phyloP scores from a whole-genome alignment of 1,139 yeast species.

The Kodamaea sp. region DNA sequence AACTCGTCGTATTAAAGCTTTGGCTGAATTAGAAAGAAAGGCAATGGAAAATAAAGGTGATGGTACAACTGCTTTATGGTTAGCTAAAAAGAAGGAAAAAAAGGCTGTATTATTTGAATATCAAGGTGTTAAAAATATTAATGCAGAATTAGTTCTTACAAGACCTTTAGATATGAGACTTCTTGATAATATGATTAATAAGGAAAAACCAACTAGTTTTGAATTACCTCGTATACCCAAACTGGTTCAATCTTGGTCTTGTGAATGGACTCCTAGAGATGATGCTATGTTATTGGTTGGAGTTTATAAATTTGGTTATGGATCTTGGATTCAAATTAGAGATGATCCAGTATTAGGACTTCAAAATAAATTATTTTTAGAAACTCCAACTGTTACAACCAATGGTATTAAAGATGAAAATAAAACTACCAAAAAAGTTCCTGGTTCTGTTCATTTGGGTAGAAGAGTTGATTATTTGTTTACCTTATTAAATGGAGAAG shows the following conservation, averaged over 20 bases:
- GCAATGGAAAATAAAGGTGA: slow-evolving; percentile 45
- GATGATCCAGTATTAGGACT: slow-evolving; percentile 92
- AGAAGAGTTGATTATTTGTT: slow-evolving; percentile 88
- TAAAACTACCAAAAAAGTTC: slow-evolving; percentile 56
- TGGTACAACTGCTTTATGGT: slow-evolving; percentile 47
- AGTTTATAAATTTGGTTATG: slow-evolving; percentile 89
- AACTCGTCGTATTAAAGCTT: slow-evolving; percentile 50
- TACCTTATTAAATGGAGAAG: slow-evolving; percentile 58
- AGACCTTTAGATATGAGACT: slow-evolving; percentile 80
- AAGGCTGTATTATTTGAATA: slow-evolving; percentile 89
- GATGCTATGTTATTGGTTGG: slow-evolving; percentile 88
- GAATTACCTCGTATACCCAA: slow-evolving; percentile 62
- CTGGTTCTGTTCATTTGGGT: slow-evolving; percentile 92
- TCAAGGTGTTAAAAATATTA: slow-evolving; percentile 81
- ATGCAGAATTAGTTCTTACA: slow-evolving; percentile 81
- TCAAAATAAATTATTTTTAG: slow-evolving; percentile 77
- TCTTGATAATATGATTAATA: slow-evolving; percentile 57
- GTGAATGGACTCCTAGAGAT: slow-evolving; percentile 78
- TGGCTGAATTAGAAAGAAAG: slow-evolving; percentile 58
- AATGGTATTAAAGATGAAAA: not conserved
- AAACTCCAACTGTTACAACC: slow-evolving; percentile 15
- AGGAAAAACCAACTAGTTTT: slow-evolving; percentile 54
- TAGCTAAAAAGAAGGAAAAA: slow-evolving; percentile 65
- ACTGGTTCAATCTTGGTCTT: slow-evolving; percentile 86
- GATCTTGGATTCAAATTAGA: slow-evolving; percentile 90